Base-by-base conservation (phyloP, 371 early-diverging fungal species). In the Rhizomucor miehei region DNA sequence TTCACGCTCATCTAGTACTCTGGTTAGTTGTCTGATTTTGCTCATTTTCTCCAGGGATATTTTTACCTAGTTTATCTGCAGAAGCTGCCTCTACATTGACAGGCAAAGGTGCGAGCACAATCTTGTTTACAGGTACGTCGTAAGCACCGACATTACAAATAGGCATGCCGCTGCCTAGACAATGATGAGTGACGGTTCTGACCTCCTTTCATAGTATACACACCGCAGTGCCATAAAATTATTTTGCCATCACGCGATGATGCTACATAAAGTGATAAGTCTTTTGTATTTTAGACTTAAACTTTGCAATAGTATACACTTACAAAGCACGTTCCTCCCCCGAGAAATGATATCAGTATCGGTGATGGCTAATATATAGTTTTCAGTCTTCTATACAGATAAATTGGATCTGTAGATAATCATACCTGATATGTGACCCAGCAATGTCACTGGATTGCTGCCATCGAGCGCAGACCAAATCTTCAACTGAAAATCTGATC, bases 381-480 rank as follows among this genome's bases (percentile, higher is more conserved):
- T 14, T 12, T 36, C 12, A 44, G n/a, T 29, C 23, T 14, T 21
- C 9, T 45, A 16, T 19, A 13, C 25, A 23, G 41, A 14, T 19
- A 23, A 23, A 13, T 35, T 23, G n/a, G n/a, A 11, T 16, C n/a
- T 23, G 16, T 3, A n/a, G 1, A 55, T 21, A 11, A 44, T 40
- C 57, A 34, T 73, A 83, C 83, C 66, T 48, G 78, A 76, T 1
- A 73, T 82, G 62, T 90, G 90, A 5, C 90, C 89, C 37, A 62
- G 70, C 29, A 90, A 66, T 4, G 89, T 87, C 4, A 87, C 87
- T 14, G 91, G 91, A 44, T 88, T 88, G 39, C 76, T 72, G 35
- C 91, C 91, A 60, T 89, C 85, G 19, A 80, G 49, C 5, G 75
- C 89, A 34, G 89, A 88, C 89, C 89, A 90, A 35, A 90, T 75